Conservation (phyloP, 768 basidiomycete genomes). For the Cystobasidium ongulense region DNA sequence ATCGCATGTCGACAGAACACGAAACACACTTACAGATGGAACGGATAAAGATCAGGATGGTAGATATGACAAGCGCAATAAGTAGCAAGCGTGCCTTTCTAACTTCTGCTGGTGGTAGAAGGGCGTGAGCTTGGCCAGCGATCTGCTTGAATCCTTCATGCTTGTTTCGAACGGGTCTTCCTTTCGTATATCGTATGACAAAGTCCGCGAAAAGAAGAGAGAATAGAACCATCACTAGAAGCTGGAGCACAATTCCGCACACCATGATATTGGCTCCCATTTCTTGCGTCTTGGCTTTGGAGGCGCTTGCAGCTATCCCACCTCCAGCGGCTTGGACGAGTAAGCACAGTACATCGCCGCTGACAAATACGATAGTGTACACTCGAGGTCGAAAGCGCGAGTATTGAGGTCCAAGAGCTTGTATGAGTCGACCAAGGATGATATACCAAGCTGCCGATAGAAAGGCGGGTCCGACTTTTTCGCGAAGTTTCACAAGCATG, state of each 20-base stretch:
- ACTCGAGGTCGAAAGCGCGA: not conserved
- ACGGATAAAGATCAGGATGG: conserved; percentile 5
- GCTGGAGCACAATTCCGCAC: not conserved
- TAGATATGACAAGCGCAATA: not conserved
- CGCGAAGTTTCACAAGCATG: too few relatives aligned
- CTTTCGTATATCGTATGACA: not conserved
- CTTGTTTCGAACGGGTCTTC: not conserved
- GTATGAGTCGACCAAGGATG: not conserved
- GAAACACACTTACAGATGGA: not conserved
- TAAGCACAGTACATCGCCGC: not conserved
- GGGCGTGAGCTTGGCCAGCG: too few relatives aligned
- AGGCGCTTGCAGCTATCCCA: not conserved
- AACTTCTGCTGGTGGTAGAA: not conserved
- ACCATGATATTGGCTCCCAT: not conserved
- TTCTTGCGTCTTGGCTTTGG: not conserved
- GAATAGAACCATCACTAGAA: not conserved
- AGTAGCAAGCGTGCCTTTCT: not conserved
- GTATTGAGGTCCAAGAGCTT: conserved; percentile 3
- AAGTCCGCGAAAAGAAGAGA: not conserved
- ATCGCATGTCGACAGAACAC: too few relatives aligned
- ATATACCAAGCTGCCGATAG: not conserved
- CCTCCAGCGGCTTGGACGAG: not conserved
- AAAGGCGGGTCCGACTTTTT: not conserved
- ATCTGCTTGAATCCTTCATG: not conserved
- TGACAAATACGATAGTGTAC: not conserved